Conservation (phyloP, 345 rosid genomes). For the Toxicodendron radicans region DNA sequence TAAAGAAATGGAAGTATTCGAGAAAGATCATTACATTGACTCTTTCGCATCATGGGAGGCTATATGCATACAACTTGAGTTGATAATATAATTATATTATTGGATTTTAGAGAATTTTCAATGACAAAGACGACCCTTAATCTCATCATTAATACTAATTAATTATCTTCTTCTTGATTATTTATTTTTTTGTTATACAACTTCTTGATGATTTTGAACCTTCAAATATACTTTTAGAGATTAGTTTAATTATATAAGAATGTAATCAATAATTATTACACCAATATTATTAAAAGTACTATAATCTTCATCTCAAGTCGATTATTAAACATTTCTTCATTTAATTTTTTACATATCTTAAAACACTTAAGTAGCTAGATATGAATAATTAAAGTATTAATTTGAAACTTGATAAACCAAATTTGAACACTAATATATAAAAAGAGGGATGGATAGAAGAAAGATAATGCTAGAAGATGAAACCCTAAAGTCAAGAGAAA, state of each 20-base stretch:
- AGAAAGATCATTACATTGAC: slow-evolving; percentile 26
- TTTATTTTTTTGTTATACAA: not conserved
- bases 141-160: not conserved
- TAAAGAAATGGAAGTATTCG: slow-evolving; percentile 20
- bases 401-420: no score
- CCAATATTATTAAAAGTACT: no score
- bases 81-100: not conserved
- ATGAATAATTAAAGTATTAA: no score
- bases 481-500: slow-evolving; percentile 26
- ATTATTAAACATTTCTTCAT: no score
- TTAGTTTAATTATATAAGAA: no score
- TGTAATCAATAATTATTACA: no score
- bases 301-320: no score
- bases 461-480: slow-evolving; percentile 26
- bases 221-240: not conserved
- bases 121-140: slow-evolving; percentile 30
- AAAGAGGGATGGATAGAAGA: not conserved
- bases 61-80: slow-evolving; percentile 6
- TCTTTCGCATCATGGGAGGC: slow-evolving; percentile 20
- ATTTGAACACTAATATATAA: no score
- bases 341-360: no score
- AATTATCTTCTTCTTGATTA: not conserved
- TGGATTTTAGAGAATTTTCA: slow-evolving; percentile 32
- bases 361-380: no score
- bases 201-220: not conserved